A percentile compares a stretch with the other conserved stretches of the same genome.
phyloP scores from a whole-genome alignment of 106 monocot genomes.

The Agapanthus africanus region DNA sequence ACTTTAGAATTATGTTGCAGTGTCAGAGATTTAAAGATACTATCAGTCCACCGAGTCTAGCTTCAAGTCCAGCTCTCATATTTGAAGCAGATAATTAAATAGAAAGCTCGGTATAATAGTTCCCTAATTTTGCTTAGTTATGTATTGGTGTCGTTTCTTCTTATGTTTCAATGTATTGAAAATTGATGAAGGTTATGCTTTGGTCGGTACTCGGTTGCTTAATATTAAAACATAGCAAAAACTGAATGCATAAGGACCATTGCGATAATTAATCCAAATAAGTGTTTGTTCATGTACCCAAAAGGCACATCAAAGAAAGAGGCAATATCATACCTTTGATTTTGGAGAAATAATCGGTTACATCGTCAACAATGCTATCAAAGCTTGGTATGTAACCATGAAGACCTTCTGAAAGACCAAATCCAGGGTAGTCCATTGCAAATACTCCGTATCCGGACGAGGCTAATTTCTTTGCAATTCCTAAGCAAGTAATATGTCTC shows the following conservation, averaged over 20 bases:
- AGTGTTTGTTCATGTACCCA: neutral
- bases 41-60: no score
- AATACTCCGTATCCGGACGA: conserved; percentile 87
- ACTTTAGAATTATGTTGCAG: no score
- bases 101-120: no score
- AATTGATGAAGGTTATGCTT: neutral
- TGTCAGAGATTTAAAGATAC: no score
- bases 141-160: no score
- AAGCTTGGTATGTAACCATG: conserved; percentile 92
- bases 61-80: no score
- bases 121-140: no score
- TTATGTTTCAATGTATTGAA: neutral
- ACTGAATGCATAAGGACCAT: neutral
- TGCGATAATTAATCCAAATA: neutral
- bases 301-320: neutral
- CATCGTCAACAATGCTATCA: conserved; percentile 70
- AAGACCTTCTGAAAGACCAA: conserved; percentile 91
- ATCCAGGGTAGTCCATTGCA: conserved; percentile 95
- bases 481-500: conserved; percentile 12
- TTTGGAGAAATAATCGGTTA: conserved; percentile 70
- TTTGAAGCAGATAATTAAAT: no score
- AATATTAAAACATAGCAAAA: neutral
- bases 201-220: neutral
- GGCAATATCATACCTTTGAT: conserved; percentile 56
- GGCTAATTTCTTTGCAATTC: conserved; percentile 79